Base-by-base conservation (phyloP, 192 early-diverging fungal species). In the Backusella liffmaniae region DNA sequence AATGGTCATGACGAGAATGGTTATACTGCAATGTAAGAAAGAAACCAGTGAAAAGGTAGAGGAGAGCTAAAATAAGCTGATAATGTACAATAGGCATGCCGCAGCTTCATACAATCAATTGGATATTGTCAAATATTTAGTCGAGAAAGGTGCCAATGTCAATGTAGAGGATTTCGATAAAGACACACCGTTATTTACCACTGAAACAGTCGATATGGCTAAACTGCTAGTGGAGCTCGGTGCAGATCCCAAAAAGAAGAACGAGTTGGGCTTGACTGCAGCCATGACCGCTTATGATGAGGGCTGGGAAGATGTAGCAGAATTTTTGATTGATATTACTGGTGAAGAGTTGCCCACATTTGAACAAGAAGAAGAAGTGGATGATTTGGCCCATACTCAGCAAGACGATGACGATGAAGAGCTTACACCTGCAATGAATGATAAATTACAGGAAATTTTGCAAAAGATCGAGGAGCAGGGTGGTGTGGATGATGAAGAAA, bases 121-220 rank as follows among this genome's bases (percentile, higher is more conserved):
- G 9, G 85, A 90, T 9, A 73, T 95, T 21, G 79, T 95, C n/a
- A 69, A 87, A 62, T 92, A 91, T 46, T 79, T 97, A 32, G 75
- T 95, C 7, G 79, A 77, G 6, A 83, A 88, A 2, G 86, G 89
- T 18, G 92, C 87, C 66, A 79, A 95, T 65, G 84, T 93, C 35
- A 91, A 94, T 77, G 83, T 95, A 37, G 81, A 81, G 29, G 96
- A 97, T 78, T 67, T 82, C 18, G 96, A 97, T 26, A 90, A 92
- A 46, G 96, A 97, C 74, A 95, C 94, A 30, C 94, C 94, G 6
- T 84, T 97, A 44, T 93, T 91, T 75, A 86, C 91, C 13, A 88
- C 86, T 67, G 94, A 94, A 72, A 89, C 91, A 53, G 84, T 87
- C 13, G 90, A 87, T n/a, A 88, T 88, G 46, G 94, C 92, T 29